A percentile compares a stretch with the other conserved stretches of the same genome.
Evolutionary conservation across 495 filamentous ascomycete genomes (phyloP).

Genomic region (Xylona heveae): DNA sequence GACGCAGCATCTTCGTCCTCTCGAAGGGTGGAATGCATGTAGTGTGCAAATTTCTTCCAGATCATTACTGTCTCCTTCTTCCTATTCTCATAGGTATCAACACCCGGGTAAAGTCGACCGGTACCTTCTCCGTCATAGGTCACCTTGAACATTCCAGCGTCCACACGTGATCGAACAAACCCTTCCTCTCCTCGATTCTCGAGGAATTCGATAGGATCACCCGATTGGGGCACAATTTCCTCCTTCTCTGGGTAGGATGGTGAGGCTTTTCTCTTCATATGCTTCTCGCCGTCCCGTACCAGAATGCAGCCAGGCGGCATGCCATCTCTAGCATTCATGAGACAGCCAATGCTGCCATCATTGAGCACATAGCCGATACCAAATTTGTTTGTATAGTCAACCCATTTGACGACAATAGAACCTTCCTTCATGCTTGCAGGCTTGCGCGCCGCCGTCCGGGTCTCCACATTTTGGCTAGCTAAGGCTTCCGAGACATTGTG

Average conservation of each 20-base stretch:
- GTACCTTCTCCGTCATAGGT: constrained; percentile 27
- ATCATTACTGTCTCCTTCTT: constrained; percentile 55
- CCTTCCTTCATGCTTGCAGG: too few relatives aligned
- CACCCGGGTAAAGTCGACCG: background rate
- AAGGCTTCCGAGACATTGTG: too few relatives aligned
- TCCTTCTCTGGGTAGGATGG: constrained; percentile 35
- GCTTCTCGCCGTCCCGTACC: constrained; percentile 36
- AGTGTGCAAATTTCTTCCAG: constrained; percentile 85
- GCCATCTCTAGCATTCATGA: constrained; percentile 43
- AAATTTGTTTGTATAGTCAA: constrained; percentile 86
- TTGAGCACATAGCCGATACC: constrained; percentile 71
- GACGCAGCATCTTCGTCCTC: constrained; percentile 21
- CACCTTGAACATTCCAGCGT: constrained; percentile 36
- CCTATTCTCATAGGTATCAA: constrained; percentile 33
- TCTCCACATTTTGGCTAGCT: too few relatives aligned
- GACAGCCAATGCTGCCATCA: constrained; percentile 65
- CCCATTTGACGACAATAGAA: constrained; percentile 59
- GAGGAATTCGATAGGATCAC: constrained; percentile 53
- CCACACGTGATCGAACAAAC: constrained; percentile 37
- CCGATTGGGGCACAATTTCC: constrained; percentile 41
- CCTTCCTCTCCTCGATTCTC: constrained; percentile 50
- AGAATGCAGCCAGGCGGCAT: constrained; percentile 45
- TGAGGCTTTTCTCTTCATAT: constrained; percentile 15
- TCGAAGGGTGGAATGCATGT: constrained; percentile 54
- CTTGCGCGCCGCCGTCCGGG: too few relatives aligned